These are phyloP conservation scores for Odontarrhena argentea DNA, from an alignment of 345 rosid genomes.

Conservation along the genomic window DNA sequence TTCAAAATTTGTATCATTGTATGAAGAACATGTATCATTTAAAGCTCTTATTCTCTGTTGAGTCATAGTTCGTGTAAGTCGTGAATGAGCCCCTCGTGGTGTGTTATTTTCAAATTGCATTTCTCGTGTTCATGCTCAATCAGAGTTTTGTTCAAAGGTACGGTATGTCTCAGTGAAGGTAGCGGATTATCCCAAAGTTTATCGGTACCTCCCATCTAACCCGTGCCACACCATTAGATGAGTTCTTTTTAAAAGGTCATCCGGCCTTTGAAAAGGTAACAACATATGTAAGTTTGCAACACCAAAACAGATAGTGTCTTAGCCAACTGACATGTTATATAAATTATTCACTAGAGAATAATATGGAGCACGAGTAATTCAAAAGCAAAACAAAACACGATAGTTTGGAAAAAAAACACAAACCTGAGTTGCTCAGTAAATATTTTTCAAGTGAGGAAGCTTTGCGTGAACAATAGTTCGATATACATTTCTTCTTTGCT, in stretches of 20 bases:
- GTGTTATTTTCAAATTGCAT: no score
- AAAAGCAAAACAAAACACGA: slow-evolving; percentile 21
- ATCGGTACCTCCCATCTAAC: slow-evolving; percentile 95
- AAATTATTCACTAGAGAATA: slow-evolving; percentile 19
- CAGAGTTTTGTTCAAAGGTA: no score
- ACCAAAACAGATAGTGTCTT: slow-evolving; percentile 20
- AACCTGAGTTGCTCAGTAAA: slow-evolving; percentile 97
- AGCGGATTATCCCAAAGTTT: neutral
- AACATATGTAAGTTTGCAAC: slow-evolving; percentile 35
- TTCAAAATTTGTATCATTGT: no score
- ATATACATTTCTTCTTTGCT: slow-evolving; percentile 85
- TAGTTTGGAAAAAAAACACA: slow-evolving; percentile 30
- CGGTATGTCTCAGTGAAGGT: no score
- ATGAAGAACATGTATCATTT: no score
- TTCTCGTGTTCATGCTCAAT: no score
- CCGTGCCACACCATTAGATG: slow-evolving; percentile 93
- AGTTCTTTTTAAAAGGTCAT: slow-evolving; percentile 90
- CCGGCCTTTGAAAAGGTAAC: slow-evolving; percentile 70
- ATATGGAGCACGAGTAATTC: slow-evolving; percentile 24
- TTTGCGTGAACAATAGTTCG: slow-evolving; percentile 86
- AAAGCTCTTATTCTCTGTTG: no score
- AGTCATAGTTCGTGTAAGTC: no score
- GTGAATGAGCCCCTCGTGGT: no score
- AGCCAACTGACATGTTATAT: slow-evolving; percentile 20
- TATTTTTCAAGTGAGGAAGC: slow-evolving; percentile 86